Percentiles rank a stretch among this genome's conserved stretches.
Evolutionary conservation across 2,329 filamentous ascomycete species (phyloP).

Genomic region (Penicillium sp.): DNA sequence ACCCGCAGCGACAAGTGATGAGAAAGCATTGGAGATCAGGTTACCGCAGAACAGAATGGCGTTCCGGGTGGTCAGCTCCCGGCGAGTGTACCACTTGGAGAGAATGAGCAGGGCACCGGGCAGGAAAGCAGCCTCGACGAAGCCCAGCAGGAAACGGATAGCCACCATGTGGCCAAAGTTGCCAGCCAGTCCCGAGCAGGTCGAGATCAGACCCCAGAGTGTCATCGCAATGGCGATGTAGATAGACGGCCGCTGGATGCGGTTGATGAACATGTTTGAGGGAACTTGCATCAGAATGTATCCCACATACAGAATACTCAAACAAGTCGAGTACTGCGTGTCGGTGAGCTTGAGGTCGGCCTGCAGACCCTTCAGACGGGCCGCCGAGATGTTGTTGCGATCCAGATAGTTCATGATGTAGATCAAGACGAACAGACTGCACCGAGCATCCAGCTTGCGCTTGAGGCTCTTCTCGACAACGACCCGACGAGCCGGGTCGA

Average conservation of each 20-base stretch:
- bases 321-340: conserved; percentile 43
- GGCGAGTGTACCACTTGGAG: conserved; percentile 52
- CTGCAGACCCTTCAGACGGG: conserved; percentile 43
- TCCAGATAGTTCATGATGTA: conserved; percentile 43
- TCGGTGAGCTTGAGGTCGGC: conserved; percentile 39
- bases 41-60: conserved; percentile 51
- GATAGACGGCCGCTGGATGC: conserved; percentile 48
- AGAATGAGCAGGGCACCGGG: conserved; percentile 44
- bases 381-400: conserved; percentile 45
- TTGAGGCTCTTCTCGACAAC: conserved; percentile 30
- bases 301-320: conserved; percentile 49
- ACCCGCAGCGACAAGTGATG: conserved; percentile 48
- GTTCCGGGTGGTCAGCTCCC: conserved; percentile 48
- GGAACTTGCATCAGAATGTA: conserved; percentile 51
- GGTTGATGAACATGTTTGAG: conserved; percentile 50
- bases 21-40: conserved; percentile 49
- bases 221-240: conserved; percentile 50
- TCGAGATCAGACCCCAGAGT: conserved; percentile 63
- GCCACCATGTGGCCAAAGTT: conserved; percentile 38
- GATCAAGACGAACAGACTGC: conserved; percentile 28
- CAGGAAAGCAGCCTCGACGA: conserved; percentile 43
- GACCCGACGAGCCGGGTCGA: conserved; percentile 25
- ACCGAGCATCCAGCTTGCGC: conserved; percentile 30
- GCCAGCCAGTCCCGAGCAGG: conserved; percentile 52
- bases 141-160: conserved; percentile 41